These are phyloP conservation scores for Paxillus involutus DNA, from an alignment of 768 basidiomycete species.

Conservation along the genomic window DNA sequence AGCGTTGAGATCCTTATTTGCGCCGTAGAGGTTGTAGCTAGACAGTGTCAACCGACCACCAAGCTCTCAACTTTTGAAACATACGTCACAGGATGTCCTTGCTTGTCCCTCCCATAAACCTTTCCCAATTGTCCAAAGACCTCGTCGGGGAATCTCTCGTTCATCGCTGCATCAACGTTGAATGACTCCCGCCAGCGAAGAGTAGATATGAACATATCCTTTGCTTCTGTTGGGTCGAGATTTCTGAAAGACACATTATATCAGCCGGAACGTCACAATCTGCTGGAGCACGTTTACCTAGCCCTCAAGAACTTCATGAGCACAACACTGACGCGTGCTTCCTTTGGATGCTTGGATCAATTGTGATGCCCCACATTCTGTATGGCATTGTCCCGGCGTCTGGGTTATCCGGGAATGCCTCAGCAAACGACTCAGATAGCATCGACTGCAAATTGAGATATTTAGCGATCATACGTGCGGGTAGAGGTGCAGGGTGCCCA, in stretches of 20 bases:
- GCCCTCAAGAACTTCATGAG: slow-evolving; percentile 84
- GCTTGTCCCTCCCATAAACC: slow-evolving; percentile 70
- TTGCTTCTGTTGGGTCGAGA: slow-evolving; percentile 52
- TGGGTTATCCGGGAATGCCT: slow-evolving; percentile 60
- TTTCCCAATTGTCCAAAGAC: slow-evolving; percentile 65
- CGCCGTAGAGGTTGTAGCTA: slow-evolving; percentile 83
- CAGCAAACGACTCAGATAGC: slow-evolving; percentile 54
- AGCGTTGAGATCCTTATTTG: slow-evolving; percentile 58
- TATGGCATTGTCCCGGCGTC: slow-evolving; percentile 52
- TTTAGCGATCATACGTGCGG: background rate
- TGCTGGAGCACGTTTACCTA: slow-evolving; percentile 40
- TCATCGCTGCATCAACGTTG: slow-evolving; percentile 55
- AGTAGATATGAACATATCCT: slow-evolving; percentile 66
- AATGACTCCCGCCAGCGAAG: slow-evolving; percentile 72
- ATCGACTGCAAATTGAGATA: slow-evolving; percentile 22
- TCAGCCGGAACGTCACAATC: background rate
- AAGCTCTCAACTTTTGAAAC: slow-evolving; percentile 20
- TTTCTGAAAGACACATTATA: slow-evolving; percentile 37
- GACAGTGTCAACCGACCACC: background rate
- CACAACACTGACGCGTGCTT: slow-evolving; percentile 71
- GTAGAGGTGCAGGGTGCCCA: slow-evolving; percentile 29
- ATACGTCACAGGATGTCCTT: slow-evolving; percentile 66
- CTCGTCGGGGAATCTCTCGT: slow-evolving; percentile 62
- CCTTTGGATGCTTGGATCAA: slow-evolving; percentile 56
- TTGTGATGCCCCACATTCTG: slow-evolving; percentile 67